These are phyloP conservation scores for Talaromyces pinophilus DNA, from an alignment of 2,329 filamentous ascomycete species.

Conservation along the genomic window DNA sequence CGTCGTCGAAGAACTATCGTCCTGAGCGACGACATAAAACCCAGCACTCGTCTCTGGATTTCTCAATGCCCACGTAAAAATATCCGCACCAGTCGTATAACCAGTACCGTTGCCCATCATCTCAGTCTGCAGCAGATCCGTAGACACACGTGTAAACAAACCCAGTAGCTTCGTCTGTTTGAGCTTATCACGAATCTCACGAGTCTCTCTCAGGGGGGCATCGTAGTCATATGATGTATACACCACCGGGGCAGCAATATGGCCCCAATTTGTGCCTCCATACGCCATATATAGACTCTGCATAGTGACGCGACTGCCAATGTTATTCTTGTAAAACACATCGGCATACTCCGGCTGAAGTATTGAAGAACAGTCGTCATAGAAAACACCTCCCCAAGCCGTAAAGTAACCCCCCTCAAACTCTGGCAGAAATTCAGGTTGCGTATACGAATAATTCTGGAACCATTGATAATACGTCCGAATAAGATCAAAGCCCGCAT, in stretches of 20 bases:
- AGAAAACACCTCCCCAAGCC: conserved; percentile 71
- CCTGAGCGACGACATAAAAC: conserved; percentile 56
- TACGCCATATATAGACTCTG: conserved; percentile 76
- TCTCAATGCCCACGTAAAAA: conserved; percentile 56
- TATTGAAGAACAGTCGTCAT: conserved; percentile 65
- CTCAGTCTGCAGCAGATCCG: conserved; percentile 53
- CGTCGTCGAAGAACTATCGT: conserved; percentile 46
- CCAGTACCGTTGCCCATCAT: conserved; percentile 59
- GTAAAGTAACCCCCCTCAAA: conserved; percentile 73
- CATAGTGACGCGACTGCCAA: conserved; percentile 66
- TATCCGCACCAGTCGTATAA: conserved; percentile 43
- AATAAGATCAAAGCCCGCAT: conserved; percentile 53
- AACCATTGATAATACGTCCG: conserved; percentile 61
- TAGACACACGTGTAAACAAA: conserved; percentile 54
- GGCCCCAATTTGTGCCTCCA: conserved; percentile 83
- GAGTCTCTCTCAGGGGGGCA: conserved; percentile 65
- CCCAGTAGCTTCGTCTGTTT: conserved; percentile 58
- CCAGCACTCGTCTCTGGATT: conserved; percentile 54
- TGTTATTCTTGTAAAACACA: conserved; percentile 77
- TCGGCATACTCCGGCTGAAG: conserved; percentile 71
- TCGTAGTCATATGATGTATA: conserved; percentile 65
- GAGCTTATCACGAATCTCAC: conserved; percentile 77
- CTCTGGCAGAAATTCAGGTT: conserved; percentile 57
- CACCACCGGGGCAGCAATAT: conserved; percentile 67
- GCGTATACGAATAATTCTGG: conserved; percentile 56